Evolutionary conservation across 2,329 filamentous ascomycete species (phyloP).

Genomic region (Drechslerella coelobrocha): DNA sequence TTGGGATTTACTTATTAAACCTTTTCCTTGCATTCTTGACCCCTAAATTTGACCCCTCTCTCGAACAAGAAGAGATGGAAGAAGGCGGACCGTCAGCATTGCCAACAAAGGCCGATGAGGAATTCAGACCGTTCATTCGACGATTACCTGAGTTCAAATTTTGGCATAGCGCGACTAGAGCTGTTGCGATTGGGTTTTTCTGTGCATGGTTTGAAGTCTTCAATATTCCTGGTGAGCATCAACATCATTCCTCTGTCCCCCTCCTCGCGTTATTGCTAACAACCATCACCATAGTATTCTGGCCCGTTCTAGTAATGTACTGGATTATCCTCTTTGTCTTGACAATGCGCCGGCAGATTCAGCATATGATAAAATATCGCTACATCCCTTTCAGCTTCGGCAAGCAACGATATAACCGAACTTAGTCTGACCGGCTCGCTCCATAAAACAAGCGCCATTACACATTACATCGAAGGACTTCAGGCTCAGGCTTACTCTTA

Average conservation of each 20-base stretch:
- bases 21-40: constrained; percentile 98
- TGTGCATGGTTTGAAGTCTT: constrained; percentile 95
- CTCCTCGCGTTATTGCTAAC: neutral
- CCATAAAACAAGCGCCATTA: no score
- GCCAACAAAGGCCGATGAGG: constrained; percentile 93
- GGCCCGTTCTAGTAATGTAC: constrained; percentile 97
- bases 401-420: constrained; percentile 75
- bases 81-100: constrained; percentile 82
- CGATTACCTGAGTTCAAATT: constrained; percentile 99
- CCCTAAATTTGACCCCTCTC: constrained; percentile 97
- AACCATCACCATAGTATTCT: constrained; percentile 72
- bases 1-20: constrained; percentile 98
- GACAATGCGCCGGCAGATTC: constrained; percentile 99
- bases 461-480: no score
- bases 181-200: constrained; percentile 78
- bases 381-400: constrained; percentile 93
- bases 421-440: constrained; percentile 20
- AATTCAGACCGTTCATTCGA: constrained; percentile 96
- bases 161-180: constrained; percentile 94
- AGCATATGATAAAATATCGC: constrained; percentile 99
- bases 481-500: no score
- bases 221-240: constrained; percentile 75
- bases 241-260: neutral
- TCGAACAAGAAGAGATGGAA: constrained; percentile 93
- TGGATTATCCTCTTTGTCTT: constrained; percentile 96